phyloP scores from a whole-genome alignment of 2,329 filamentous ascomycete genomes.

The Drechslerella coelobrocha region DNA sequence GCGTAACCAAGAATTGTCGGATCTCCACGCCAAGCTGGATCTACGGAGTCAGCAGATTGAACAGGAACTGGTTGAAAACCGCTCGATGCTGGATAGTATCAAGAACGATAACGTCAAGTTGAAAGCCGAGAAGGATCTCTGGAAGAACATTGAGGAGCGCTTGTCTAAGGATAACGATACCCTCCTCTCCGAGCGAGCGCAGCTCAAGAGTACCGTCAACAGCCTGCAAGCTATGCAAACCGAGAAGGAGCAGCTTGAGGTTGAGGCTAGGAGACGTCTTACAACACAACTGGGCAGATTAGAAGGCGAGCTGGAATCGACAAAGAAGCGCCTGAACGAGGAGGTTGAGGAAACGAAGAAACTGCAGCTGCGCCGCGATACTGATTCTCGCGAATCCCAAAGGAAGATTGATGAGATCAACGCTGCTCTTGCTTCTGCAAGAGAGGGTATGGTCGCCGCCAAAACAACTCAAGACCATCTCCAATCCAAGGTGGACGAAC shows the following conservation, averaged over 20 bases:
- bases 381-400: constrained; percentile 84
- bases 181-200: constrained; percentile 80
- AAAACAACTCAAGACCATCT: constrained; percentile 91
- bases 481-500: constrained; percentile 84
- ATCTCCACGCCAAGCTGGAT: constrained; percentile 87
- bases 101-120: constrained; percentile 90
- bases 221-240: constrained; percentile 89
- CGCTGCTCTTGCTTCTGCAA: constrained; percentile 75
- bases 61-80: constrained; percentile 88
- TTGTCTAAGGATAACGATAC: constrained; percentile 86
- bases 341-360: constrained; percentile 87
- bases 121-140: constrained; percentile 92
- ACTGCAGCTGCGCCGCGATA: constrained; percentile 81
- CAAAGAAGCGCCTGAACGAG: constrained; percentile 81
- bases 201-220: constrained; percentile 80
- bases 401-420: constrained; percentile 93
- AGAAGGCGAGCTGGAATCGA: constrained; percentile 77
- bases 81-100: constrained; percentile 80
- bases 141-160: constrained; percentile 90
- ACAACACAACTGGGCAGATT: constrained; percentile 79
- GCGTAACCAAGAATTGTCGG: constrained; percentile 75
- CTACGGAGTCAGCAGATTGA: constrained; percentile 87
- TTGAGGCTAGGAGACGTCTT: constrained; percentile 79
- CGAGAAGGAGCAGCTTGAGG: constrained; percentile 83
- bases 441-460: constrained; percentile 82